Evolutionary conservation across 1,139 yeast species (phyloP), one percentile per base, ranked within the genome.

Genomic region (Kodamaea plutei): DNA sequence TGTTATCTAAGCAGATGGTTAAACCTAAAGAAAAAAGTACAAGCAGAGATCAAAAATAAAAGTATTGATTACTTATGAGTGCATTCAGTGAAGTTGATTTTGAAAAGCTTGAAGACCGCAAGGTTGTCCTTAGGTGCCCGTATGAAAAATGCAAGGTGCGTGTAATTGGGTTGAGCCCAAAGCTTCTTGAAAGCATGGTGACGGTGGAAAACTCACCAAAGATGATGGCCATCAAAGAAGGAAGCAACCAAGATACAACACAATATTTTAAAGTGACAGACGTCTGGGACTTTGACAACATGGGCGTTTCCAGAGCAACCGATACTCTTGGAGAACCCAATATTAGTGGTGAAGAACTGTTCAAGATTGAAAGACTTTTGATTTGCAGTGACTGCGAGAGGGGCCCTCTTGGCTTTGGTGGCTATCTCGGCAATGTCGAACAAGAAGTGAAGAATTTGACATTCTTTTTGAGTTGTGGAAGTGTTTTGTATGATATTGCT

Each of bases 211-310:
- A 56, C 26, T 49, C 64, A 3, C 73, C 72, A 0, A 33, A 40
- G 22, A 64, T 64, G 65, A 47, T 59, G 16, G 29, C 26, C 19
- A 31, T 34, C 8, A 19, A 34, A 11, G 21, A 29, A 14, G 40
- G 50, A 1, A 14, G 37, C 10, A 28, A 31, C 2, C 26, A 42
- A n/a, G 33, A 19, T 25, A 11, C 14, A 15, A 24, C 14, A 13
- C 29, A 31, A 14, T 76, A 71, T 42, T 58, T 61, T 33, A 47
- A 55, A 18, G 52, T 79, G 2, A 47, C 58, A 4, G 84, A 81
- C 44, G 76, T 78, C 37, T 82, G 89, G 89, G 82, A 76, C 41
- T 82, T 82, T 44, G 89, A 81, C 43, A 82, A 82, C 46, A 72
- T 82, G 27, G 89, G 87, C 1, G 91, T 82, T 2, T 79, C 88